Conservation (phyloP, 2,329 filamentous ascomycete species). For the Diaporthe sp. region DNA sequence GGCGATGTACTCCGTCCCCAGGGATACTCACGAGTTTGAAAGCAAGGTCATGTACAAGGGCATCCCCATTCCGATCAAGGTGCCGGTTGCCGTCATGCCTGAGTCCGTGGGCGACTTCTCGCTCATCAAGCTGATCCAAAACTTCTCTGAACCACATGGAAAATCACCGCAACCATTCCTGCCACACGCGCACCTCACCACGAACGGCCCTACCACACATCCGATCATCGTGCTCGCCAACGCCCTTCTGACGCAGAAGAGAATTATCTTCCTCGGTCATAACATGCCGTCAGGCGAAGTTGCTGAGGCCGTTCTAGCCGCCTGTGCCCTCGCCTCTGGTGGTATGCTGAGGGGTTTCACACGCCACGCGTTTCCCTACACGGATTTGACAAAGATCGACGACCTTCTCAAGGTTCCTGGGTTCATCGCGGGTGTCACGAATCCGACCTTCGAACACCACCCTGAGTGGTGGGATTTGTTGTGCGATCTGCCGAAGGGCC, state of each 20-base stretch:
- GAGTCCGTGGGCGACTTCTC: slow-evolving; percentile 99
- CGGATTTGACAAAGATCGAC: slow-evolving; percentile 97
- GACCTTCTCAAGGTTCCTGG: slow-evolving; percentile 95
- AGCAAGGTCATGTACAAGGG: slow-evolving; percentile 96
- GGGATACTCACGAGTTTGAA: slow-evolving; percentile 98
- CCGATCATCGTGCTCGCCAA: slow-evolving; percentile 96
- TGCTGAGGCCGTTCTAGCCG: slow-evolving; percentile 97
- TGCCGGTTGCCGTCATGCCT: slow-evolving; percentile 91
- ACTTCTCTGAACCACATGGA: slow-evolving; percentile 87
- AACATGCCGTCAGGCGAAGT: slow-evolving; percentile 96
- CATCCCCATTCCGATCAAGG: slow-evolving; percentile 96
- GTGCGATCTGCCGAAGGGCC: slow-evolving; percentile 91
- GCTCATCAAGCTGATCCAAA: slow-evolving; percentile 95
- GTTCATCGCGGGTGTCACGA: slow-evolving; percentile 98
- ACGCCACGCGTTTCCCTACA: slow-evolving; percentile 96
- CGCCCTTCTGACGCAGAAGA: slow-evolving; percentile 94
- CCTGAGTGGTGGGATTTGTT: slow-evolving; percentile 98
- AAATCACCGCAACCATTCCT: slow-evolving; percentile 87
- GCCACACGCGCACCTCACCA: slow-evolving; percentile 92
- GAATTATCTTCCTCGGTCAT: slow-evolving; percentile 95
- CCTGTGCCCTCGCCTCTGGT: slow-evolving; percentile 92
- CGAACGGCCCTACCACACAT: slow-evolving; percentile 89
- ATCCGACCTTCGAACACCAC: slow-evolving; percentile 94
- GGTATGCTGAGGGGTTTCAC: slow-evolving; percentile 95
- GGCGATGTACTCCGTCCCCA: slow-evolving; percentile 80